Evolutionary conservation across 2,329 filamentous ascomycete genomes (phyloP).

Genomic region (Amphichorda felina): DNA sequence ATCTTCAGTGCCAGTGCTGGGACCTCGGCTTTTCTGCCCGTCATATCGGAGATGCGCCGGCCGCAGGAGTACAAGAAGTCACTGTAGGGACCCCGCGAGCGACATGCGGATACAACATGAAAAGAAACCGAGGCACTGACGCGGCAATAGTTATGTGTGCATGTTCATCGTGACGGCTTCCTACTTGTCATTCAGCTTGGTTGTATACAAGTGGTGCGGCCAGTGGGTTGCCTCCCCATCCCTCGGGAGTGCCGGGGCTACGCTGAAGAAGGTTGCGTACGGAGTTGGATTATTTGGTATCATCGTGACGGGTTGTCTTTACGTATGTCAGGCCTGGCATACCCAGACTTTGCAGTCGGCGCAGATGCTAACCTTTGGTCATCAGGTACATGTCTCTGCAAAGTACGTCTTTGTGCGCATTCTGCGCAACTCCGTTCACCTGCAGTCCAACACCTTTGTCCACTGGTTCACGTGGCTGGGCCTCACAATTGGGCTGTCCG

Average conservation of each 20-base stretch:
- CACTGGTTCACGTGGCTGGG: slow-evolving; percentile 25
- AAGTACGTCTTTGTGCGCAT: slow-evolving; percentile 28
- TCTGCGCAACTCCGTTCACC: slow-evolving; percentile 20
- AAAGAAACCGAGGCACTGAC: too few species aligned
- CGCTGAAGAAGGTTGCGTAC: slow-evolving; percentile 49
- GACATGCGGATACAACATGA: too few species aligned
- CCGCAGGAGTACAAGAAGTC: slow-evolving; percentile 49
- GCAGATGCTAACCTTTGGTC: too few species aligned
- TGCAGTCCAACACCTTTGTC: slow-evolving; percentile 18
- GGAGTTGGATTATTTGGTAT: slow-evolving; percentile 45
- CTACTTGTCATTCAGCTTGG: slow-evolving; percentile 46
- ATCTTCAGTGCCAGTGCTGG: slow-evolving; percentile 50
- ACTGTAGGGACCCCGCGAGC: too few species aligned
- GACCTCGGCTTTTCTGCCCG: slow-evolving; percentile 49
- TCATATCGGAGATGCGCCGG: slow-evolving; percentile 53
- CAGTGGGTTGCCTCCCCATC: slow-evolving; percentile 51
- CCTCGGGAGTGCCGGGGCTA: slow-evolving; percentile 45
- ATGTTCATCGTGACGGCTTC: slow-evolving; percentile 44
- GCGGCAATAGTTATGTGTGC: too few species aligned
- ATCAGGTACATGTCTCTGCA: slow-evolving; percentile 24
- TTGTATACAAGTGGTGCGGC: slow-evolving; percentile 51
- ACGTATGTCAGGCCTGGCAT: too few species aligned
- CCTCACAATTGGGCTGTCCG: slow-evolving; percentile 14
- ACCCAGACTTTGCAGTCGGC: too few species aligned
- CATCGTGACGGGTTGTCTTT: slow-evolving; percentile 18